A percentile compares a stretch with the other conserved stretches of the same genome.
Evolutionary conservation across 495 filamentous ascomycete genomes (phyloP).

Genomic region (Platismatia glauca): DNA sequence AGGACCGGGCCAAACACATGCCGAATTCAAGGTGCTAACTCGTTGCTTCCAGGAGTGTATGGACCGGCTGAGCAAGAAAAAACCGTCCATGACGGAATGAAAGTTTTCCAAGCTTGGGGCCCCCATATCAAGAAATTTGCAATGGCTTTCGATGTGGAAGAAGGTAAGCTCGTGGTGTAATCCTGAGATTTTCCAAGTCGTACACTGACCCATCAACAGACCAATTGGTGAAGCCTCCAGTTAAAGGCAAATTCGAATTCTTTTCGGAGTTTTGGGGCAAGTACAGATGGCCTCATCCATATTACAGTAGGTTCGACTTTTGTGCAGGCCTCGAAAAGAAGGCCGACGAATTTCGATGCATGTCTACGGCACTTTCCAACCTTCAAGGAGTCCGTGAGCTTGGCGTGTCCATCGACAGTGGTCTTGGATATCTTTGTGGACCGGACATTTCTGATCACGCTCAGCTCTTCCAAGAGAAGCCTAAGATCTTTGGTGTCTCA

Average conservation of each 20-base stretch:
- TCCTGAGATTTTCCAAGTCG: too few relatives aligned
- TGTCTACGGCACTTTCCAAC: conserved; percentile 40
- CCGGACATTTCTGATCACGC: conserved; percentile 31
- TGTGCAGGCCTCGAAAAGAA: conserved; percentile 41
- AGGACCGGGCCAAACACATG: not conserved
- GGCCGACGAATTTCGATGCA: conserved; percentile 42
- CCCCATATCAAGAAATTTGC: conserved; percentile 41
- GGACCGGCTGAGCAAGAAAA: not conserved
- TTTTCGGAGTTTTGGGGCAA: conserved; percentile 41
- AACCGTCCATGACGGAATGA: conserved; percentile 32
- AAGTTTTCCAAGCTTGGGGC: conserved; percentile 43
- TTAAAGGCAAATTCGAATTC: conserved; percentile 34
- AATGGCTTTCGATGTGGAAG: conserved; percentile 47
- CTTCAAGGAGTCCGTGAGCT: conserved; percentile 38
- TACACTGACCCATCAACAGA: not conserved
- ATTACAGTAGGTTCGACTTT: conserved; percentile 41
- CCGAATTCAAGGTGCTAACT: not conserved
- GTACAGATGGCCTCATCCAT: conserved; percentile 43
- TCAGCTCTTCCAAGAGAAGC: conserved; percentile 18
- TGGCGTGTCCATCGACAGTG: conserved; percentile 46
- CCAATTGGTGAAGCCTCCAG: conserved; percentile 12
- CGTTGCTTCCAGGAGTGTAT: conserved; percentile 7
- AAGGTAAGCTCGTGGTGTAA: conserved; percentile 19
- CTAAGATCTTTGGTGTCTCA: conserved; percentile 18
- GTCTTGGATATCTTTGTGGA: conserved; percentile 46